phyloP scores from a whole-genome alignment of 2,329 filamentous ascomycete species.

The Sporothrix pseudoabietina region DNA sequence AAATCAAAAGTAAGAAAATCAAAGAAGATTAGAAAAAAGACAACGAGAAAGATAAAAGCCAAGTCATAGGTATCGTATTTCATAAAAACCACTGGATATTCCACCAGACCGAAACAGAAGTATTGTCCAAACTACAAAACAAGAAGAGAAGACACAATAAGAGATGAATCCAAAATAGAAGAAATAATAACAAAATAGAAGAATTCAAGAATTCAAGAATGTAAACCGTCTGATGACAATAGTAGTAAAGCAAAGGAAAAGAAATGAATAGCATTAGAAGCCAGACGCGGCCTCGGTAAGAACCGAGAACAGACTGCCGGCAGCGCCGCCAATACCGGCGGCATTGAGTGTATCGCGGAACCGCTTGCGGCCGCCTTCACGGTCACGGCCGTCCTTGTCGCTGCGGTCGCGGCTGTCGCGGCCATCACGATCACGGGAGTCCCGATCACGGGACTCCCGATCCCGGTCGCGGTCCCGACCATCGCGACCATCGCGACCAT shows the following conservation, averaged over 20 bases:
- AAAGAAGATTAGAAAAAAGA: background rate
- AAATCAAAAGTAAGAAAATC: background rate
- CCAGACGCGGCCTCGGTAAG: slow-evolving; percentile 57
- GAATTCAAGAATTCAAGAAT: too few relatives aligned
- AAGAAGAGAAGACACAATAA: background rate
- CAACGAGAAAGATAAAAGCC: background rate
- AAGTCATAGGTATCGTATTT: background rate
- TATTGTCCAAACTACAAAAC: background rate
- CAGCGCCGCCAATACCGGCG: slow-evolving; percentile 62
- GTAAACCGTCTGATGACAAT: background rate
- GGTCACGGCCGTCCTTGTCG: slow-evolving; percentile 23
- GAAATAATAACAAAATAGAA: background rate
- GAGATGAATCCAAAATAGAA: background rate
- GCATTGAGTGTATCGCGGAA: slow-evolving; percentile 57
- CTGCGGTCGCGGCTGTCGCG: slow-evolving; percentile 25
- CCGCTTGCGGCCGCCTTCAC: slow-evolving; percentile 44
- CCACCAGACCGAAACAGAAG: background rate
- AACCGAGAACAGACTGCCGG: slow-evolving; percentile 60
- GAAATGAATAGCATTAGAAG: slow-evolving; percentile 32
- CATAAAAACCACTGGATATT: background rate
- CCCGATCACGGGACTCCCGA: slow-evolving; percentile 14
- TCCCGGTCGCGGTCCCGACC: background rate
- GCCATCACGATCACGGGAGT: slow-evolving; percentile 1
- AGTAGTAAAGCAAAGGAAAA: background rate
- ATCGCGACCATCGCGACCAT: background rate